Evolutionary conservation across 306 rosid genomes (phyloP).

Genomic region (Dalbergia oliveri): DNA sequence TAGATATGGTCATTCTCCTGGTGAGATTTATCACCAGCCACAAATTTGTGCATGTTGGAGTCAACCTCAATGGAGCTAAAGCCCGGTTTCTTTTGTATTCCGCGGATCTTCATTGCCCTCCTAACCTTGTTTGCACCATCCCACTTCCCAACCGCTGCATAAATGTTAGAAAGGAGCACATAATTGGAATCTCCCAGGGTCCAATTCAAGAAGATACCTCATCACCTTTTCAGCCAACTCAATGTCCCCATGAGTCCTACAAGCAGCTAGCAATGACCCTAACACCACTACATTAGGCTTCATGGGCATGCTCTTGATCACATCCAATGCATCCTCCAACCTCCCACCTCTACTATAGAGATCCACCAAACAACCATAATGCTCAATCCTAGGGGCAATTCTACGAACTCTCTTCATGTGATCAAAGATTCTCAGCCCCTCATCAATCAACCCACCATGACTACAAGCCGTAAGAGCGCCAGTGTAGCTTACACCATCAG

Average conservation of each 20-base stretch:
- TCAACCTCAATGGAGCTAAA: slow-evolving; percentile 82
- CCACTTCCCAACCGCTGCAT: slow-evolving; percentile 83
- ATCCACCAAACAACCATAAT: slow-evolving; percentile 90
- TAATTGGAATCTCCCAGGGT: slow-evolving; percentile 78
- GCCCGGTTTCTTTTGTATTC: slow-evolving; percentile 78
- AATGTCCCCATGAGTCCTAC: slow-evolving; percentile 75
- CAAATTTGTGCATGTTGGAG: slow-evolving; percentile 76
- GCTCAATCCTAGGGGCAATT: slow-evolving; percentile 75
- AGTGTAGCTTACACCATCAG: slow-evolving; percentile 82
- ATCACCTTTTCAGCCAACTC: slow-evolving; percentile 79
- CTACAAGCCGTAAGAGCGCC: slow-evolving; percentile 90
- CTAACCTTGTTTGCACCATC: slow-evolving; percentile 79
- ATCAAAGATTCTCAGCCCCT: slow-evolving; percentile 72
- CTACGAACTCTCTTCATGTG: slow-evolving; percentile 63
- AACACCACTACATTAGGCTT: slow-evolving; percentile 86
- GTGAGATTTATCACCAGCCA: slow-evolving; percentile 78
- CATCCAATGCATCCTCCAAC: slow-evolving; percentile 72
- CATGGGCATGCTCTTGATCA: slow-evolving; percentile 78
- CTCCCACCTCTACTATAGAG: slow-evolving; percentile 88
- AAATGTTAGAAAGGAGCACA: slow-evolving; percentile 87
- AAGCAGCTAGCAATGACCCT: slow-evolving; percentile 93
- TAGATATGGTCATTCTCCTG: slow-evolving; percentile 55
- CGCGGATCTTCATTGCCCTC: slow-evolving; percentile 70
- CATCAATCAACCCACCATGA: slow-evolving; percentile 77
- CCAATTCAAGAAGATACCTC: slow-evolving; percentile 61